phyloP scores from a whole-genome alignment of 768 basidiomycete genomes.

The Xerocomus potaroensis region DNA sequence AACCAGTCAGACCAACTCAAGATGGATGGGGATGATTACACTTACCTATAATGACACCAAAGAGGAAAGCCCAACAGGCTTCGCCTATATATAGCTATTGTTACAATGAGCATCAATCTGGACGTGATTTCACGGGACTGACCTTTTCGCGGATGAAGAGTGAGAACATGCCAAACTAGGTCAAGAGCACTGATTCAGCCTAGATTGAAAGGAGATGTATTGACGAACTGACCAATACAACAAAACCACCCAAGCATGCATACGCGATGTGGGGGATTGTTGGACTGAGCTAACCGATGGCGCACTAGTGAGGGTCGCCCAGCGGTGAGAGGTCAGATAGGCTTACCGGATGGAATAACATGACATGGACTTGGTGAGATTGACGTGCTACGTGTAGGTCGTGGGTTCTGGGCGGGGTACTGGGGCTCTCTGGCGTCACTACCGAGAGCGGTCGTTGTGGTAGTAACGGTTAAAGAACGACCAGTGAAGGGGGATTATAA shows the following conservation, averaged over 20 bases:
- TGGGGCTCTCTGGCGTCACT: too few species aligned
- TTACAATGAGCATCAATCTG: conserved; percentile 4
- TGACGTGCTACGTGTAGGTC: background rate
- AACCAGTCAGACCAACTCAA: conserved; percentile 4
- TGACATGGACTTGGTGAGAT: conserved; percentile 28
- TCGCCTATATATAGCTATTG: conserved; percentile 86
- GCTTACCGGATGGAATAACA: conserved; percentile 50
- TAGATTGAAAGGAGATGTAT: background rate
- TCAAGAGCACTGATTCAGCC: background rate
- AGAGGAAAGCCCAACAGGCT: conserved; percentile 92
- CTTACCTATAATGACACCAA: conserved; percentile 85
- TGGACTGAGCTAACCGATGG: conserved; percentile 35
- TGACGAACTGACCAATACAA: conserved; percentile 56
- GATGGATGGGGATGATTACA: conserved; percentile 4
- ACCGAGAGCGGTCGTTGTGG: conserved; percentile 3
- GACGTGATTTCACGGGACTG: conserved; percentile 8
- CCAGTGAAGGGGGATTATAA: background rate
- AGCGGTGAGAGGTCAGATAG: background rate
- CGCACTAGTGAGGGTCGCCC: conserved; percentile 4
- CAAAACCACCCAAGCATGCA: conserved; percentile 75
- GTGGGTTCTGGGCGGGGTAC: conserved; percentile 1
- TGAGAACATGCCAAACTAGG: conserved; percentile 92
- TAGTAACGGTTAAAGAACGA: conserved; percentile 2
- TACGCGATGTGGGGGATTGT: conserved; percentile 73
- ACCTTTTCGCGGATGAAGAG: conserved; percentile 86